Conservation (phyloP, 208 protist species). For the Crithidia brevicula region DNA sequence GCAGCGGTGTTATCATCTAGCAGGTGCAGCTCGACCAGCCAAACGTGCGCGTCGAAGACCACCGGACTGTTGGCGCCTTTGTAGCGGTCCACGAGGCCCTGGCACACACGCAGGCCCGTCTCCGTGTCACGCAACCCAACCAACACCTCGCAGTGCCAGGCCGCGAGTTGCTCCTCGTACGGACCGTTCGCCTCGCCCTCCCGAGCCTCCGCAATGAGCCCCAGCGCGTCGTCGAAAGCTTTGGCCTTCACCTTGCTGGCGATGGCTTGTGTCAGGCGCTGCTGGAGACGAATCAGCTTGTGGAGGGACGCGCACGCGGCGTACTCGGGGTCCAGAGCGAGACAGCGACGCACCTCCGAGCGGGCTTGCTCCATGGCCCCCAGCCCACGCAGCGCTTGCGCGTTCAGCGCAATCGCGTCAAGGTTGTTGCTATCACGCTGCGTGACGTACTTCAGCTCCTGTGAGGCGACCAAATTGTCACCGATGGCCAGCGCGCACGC, state of each 20-base stretch:
- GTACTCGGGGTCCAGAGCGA: constrained; percentile 88
- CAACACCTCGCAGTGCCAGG: constrained; percentile 82
- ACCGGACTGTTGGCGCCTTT: constrained; percentile 42
- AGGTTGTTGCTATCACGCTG: constrained; percentile 75
- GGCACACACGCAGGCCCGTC: constrained; percentile 60
- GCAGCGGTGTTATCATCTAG: constrained; percentile 70
- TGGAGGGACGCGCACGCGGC: constrained; percentile 65
- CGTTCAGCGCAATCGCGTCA: constrained; percentile 70
- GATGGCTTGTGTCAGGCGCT: constrained; percentile 45
- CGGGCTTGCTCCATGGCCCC: constrained; percentile 77
- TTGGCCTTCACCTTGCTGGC: constrained; percentile 40
- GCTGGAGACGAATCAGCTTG: constrained; percentile 73
- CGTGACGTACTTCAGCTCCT: constrained; percentile 80
- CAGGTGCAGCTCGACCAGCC: constrained; percentile 80
- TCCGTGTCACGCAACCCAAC: constrained; percentile 61
- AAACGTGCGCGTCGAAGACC: constrained; percentile 55
- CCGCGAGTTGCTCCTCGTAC: constrained; percentile 68
- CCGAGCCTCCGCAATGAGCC: constrained; percentile 49
- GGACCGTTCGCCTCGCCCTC: constrained; percentile 54
- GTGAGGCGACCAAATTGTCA: constrained; percentile 54
- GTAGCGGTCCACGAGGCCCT: constrained; percentile 40
- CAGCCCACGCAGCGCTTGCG: constrained; percentile 68
- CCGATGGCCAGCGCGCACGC: constrained; percentile 75
- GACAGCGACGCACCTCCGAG: constrained; percentile 72
- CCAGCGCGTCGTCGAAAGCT: constrained; percentile 53